Evolutionary conservation across 2,329 filamentous ascomycete genomes (phyloP), one percentile per base, ranked within the genome.

Genomic region (Emmonsiellopsis sp.): DNA sequence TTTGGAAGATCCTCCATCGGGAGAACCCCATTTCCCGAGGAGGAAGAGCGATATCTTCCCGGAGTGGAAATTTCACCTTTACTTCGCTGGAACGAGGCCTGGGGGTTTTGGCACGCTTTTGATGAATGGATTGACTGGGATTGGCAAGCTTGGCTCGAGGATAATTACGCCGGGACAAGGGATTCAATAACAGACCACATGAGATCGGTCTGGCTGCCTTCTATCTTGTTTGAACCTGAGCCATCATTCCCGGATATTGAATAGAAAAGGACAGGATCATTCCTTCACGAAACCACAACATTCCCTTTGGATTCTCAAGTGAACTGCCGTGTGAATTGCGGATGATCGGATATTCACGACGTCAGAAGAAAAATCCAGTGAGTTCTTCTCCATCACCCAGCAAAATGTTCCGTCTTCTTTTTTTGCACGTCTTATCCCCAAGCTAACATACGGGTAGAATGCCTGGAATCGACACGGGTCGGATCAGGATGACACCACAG

Each of bases 81-180:
- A 42, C 53, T 53, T 51, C 40, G 42, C 45, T 55, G 49, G 49
- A 52, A n/a, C 39, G 8, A 56, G 42, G 34, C 31, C 33, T 44
- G 39, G 33, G 17, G 47, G 27, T 36, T 32, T 39, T 33, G 17
- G 34, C 17, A 13, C 42, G 32, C 40, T 14, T 57, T 57, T 45
- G 45, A 40, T 33, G 52, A 52, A 27, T 57, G 56, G 56, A 54
- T 57, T 48, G 55, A 53, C 44, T 57, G 53, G 53, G 53, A 57
- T 39, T 55, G 53, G 55, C 42, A 55, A 39, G 10, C 48, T 36
- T 58, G 53, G 56, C 46, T 58, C 33, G 53, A 54, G 42, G 36
- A 48, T 10, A 42, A 21, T 39, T 53, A 55, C 48, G 46, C 31
- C n/a, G 33, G 31, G 14, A 39, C 50, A 11, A 48, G 43, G 46